Base-by-base conservation (phyloP, 768 basidiomycete genomes). In the Trametes meyenii region DNA sequence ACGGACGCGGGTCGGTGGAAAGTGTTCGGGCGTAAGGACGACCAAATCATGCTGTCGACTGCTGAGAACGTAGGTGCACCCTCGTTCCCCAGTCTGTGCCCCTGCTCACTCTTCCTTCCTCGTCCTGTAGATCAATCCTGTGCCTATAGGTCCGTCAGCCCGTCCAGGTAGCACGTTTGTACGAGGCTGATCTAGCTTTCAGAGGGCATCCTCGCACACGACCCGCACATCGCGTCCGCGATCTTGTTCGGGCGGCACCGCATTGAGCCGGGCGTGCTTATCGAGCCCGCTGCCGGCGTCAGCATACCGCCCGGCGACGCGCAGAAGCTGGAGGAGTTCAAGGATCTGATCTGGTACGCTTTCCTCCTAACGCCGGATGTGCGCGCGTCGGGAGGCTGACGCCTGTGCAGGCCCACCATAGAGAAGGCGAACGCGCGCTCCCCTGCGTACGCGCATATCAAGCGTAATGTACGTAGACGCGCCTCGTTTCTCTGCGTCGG, bases 21-120 rank as follows among this genome's bases (percentile, higher is more conserved):
- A 40, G 61, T 70, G 5, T 61, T 63, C 19, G 70, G 70, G 1
- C 56, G 62, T 21, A 50, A 33, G 51, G 78, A 80, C 52, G 78
- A 80, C 57, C 78, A 78, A 59, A 77, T 80, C 48, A 72, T 77
- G 67, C 74, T 78, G 67, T 33, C 77, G 74, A 19, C 74, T 74
- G 66, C 19, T 3, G 29, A 49, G 45, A 51, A 63, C 33, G 52
- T 58, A 19, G 39, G 6, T 14, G 16, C 13, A 14, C 36, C 23
- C 44, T 39, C 17, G 13, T 21, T 29, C 35, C 16, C 12, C 39
- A 33, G 4, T 23, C 42, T 7, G 21, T 49, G 16, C 13, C 13
- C 51, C 21, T 42, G 12, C 38, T n/a, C n/a, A 52, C 29, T 14
- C 35, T 13, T 4, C 8, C 5, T 29, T 19, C 6, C 2, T 23